These are phyloP conservation scores for Leccinum uliginosum DNA, from an alignment of 768 basidiomycete genomes.

Conservation along the genomic window DNA sequence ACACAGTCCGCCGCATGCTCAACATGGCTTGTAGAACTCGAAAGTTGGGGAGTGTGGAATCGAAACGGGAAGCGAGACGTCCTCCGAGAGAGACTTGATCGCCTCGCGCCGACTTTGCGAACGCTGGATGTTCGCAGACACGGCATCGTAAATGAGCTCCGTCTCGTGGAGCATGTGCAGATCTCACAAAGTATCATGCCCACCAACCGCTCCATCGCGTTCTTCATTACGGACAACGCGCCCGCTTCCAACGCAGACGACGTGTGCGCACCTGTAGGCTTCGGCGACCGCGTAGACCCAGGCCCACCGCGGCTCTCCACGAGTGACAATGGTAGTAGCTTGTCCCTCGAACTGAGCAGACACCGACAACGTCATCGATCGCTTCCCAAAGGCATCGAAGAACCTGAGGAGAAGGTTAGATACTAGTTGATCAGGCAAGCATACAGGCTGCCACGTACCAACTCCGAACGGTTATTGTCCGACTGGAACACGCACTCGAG, in stretches of 20 bases:
- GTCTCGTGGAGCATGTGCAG: conserved; percentile 87
- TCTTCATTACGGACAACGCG: conserved; percentile 63
- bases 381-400: too few relatives aligned
- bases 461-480: too few relatives aligned
- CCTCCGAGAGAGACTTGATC: conserved; percentile 41
- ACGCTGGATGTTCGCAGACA: conserved; percentile 36
- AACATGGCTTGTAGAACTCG: conserved; percentile 83
- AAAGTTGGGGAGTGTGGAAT: conserved; percentile 82
- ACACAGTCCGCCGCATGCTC: conserved; percentile 84
- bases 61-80: conserved; percentile 60
- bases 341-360: too few relatives aligned
- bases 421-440: too few relatives aligned
- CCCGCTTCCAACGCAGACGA: conserved; percentile 44
- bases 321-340: conserved; percentile 29
- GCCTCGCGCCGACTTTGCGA: conserved; percentile 37
- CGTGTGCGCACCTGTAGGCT: too few relatives aligned
- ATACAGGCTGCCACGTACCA: too few relatives aligned
- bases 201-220: conserved; percentile 69
- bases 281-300: too few relatives aligned
- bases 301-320: too few relatives aligned
- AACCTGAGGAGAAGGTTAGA: too few relatives aligned
- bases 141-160: conserved; percentile 54
- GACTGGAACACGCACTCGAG: too few relatives aligned
- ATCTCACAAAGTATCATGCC: conserved; percentile 64
- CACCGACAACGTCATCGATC: too few relatives aligned